phyloP scores from a whole-genome alignment of 1,139 yeast species.

The Pichia sp. region DNA sequence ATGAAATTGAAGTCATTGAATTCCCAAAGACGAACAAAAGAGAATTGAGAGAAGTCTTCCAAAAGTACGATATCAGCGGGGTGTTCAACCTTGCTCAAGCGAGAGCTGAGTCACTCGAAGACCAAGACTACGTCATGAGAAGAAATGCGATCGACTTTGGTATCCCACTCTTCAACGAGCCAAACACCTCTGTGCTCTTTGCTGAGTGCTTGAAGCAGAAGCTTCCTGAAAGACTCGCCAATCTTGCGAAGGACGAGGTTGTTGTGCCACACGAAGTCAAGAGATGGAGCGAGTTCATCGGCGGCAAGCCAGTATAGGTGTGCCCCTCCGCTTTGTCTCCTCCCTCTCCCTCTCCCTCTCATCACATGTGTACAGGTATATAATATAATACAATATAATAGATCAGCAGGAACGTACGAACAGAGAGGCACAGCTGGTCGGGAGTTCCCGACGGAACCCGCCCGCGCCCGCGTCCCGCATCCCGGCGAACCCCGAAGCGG shows the following conservation, averaged over 20 bases:
- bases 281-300: constrained; percentile 96
- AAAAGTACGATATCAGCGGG: constrained; percentile 69
- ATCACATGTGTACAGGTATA: too few species aligned
- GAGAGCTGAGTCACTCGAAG: constrained; percentile 77
- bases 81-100: constrained; percentile 89
- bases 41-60: constrained; percentile 87
- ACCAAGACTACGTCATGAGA: constrained; percentile 95
- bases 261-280: constrained; percentile 75
- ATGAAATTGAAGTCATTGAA: constrained; percentile 58
- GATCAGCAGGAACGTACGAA: too few species aligned
- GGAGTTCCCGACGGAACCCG: too few species aligned
- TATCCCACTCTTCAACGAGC: constrained; percentile 92
- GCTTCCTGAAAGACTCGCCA: constrained; percentile 49
- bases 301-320: constrained; percentile 81
- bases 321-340: too few species aligned
- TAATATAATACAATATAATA: too few species aligned
- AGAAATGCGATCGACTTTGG: constrained; percentile 98
- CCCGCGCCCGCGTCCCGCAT: too few species aligned
- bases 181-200: constrained; percentile 82
- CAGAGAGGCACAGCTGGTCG: too few species aligned
- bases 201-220: constrained; percentile 76
- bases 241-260: constrained; percentile 33
- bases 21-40: constrained; percentile 93
- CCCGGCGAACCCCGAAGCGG: too few species aligned
- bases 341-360: too few species aligned